Evolutionary conservation across 805 yeast species (phyloP).

Genomic region (Teunomyces stri): DNA sequence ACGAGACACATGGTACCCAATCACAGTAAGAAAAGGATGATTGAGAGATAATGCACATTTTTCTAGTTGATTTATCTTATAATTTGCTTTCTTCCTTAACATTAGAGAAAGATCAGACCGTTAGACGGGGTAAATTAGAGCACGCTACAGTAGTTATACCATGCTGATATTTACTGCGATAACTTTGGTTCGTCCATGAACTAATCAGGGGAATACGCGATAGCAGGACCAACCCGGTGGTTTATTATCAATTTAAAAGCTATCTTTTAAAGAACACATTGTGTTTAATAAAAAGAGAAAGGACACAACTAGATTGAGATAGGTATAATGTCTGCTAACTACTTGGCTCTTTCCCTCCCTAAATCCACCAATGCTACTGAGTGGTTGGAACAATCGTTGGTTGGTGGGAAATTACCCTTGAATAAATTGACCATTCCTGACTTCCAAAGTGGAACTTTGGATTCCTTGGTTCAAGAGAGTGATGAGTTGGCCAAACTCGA

Average conservation of each 20-base stretch:
- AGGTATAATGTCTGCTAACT: constrained; percentile 38
- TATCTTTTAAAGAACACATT: neutral
- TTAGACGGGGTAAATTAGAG: neutral
- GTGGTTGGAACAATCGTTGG: constrained; percentile 56
- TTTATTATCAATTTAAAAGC: neutral
- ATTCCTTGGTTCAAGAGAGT: constrained; percentile 82
- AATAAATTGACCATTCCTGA: constrained; percentile 65
- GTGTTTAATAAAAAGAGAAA: neutral
- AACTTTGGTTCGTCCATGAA: neutral
- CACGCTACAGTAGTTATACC: neutral
- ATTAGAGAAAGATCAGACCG: no score
- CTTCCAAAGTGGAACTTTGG: constrained; percentile 93
- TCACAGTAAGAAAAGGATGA: no score
- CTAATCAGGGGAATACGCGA: constrained; percentile 3
- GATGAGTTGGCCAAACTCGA: constrained; percentile 87
- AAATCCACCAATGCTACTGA: constrained; percentile 44
- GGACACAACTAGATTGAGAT: constrained; percentile 10
- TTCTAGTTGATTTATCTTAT: no score
- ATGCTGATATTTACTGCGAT: constrained; percentile 2
- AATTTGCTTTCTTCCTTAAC: no score
- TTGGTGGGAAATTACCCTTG: constrained; percentile 55
- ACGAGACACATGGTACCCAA: no score
- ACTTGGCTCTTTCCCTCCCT: constrained; percentile 59
- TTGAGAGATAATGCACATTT: no score
- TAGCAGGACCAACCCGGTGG: neutral